These are phyloP conservation scores for Saturnispora dispora DNA, from an alignment of 805 yeast species.

Conservation along the genomic window DNA sequence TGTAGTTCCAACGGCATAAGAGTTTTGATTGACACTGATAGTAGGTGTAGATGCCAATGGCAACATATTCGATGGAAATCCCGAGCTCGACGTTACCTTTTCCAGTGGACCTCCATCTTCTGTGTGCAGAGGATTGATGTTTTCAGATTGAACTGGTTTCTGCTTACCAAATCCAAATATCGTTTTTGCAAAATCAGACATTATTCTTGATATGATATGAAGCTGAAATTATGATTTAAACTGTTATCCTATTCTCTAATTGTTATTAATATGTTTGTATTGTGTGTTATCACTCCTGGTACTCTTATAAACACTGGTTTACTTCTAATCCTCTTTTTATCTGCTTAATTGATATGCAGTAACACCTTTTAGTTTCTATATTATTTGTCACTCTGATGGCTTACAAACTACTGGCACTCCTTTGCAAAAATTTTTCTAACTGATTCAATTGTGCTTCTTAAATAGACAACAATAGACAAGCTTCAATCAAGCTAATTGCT, in stretches of 20 bases:
- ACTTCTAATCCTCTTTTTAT: not conserved
- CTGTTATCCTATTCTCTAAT: not conserved
- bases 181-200: conserved; percentile 22
- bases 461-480: not conserved
- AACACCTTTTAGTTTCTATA: not conserved
- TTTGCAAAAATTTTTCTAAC: not conserved
- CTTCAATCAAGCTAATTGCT: not conserved
- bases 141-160: conserved; percentile 6
- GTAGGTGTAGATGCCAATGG: conserved; percentile 53
- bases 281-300: not conserved
- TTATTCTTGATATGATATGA: not conserved
- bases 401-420: not conserved
- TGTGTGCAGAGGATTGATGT: conserved; percentile 11
- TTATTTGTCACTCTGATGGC: not conserved
- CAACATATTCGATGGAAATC: conserved; percentile 30
- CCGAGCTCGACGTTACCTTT: conserved; percentile 8
- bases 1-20: conserved; percentile 64
- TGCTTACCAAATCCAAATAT: conserved; percentile 17
- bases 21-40: conserved; percentile 53
- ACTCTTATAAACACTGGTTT: not conserved
- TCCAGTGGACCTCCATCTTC: conserved; percentile 9
- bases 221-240: not conserved
- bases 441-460: not conserved
- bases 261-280: not conserved
- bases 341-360: not conserved